These are phyloP conservation scores for Cucumis melo DNA, from an alignment of 306 rosid genomes.

Conservation along the genomic window DNA sequence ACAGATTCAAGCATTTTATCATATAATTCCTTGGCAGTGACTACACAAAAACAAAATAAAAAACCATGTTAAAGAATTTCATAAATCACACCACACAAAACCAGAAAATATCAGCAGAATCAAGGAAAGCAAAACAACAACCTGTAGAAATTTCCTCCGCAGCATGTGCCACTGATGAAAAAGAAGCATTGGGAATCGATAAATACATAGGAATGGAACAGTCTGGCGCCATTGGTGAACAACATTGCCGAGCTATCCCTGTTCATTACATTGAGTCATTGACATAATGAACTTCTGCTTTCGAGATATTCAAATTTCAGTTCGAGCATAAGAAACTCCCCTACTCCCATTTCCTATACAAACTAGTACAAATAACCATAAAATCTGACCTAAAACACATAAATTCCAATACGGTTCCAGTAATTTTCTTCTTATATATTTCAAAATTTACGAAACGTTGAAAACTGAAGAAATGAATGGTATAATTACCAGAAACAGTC, in stretches of 20 bases:
- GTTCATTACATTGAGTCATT: slow-evolving; percentile 8
- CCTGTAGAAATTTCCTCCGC: slow-evolving; percentile 38
- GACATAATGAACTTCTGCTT: neutral
- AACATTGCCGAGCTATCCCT: slow-evolving; percentile 24
- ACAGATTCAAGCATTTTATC: slow-evolving; percentile 68
- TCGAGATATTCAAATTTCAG: neutral
- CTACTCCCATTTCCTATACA: neutral
- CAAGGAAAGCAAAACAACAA: slow-evolving; percentile 16
- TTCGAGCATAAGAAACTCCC: neutral
- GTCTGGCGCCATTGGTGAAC: slow-evolving; percentile 12
- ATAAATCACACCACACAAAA: neutral
- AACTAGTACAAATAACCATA: neutral
- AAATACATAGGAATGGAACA: slow-evolving; percentile 11
- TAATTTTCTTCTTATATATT: neutral
- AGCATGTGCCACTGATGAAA: slow-evolving; percentile 27
- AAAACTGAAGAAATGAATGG: neutral
- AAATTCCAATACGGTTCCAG: neutral
- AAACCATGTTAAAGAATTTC: slow-evolving; percentile 5
- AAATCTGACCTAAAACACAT: neutral
- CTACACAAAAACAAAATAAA: slow-evolving; percentile 25
- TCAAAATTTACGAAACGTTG: neutral
- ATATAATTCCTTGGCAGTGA: slow-evolving; percentile 57
- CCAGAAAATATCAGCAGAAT: slow-evolving; percentile 1
- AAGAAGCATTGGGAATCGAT: slow-evolving; percentile 28
- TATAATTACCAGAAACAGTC: slow-evolving; percentile 21